Percentiles rank a stretch among this genome's conserved stretches.
Evolutionary conservation across 306 rosid species (phyloP).

Genomic region (Medicago arabica): DNA sequence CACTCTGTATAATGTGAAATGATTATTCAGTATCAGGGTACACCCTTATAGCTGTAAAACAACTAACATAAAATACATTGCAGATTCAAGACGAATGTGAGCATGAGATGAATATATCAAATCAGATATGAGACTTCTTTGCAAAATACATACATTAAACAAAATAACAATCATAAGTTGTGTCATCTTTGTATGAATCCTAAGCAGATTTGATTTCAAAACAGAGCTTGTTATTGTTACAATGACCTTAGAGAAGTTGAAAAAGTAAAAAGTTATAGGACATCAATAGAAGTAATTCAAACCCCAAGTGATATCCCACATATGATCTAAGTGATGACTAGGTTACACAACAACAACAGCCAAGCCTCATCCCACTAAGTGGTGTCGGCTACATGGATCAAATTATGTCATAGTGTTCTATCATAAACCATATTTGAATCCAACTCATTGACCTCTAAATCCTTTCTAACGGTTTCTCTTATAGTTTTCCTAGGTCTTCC

Average conservation of each 20-base stretch:
- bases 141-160: background rate
- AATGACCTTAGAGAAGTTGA: background rate
- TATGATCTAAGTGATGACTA: slow-evolving; percentile 17
- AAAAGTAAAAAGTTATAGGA: background rate
- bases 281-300: slow-evolving; percentile 24
- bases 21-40: slow-evolving; percentile 31
- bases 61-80: background rate
- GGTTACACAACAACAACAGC: background rate
- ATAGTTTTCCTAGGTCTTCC: too few species aligned
- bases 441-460: too few species aligned
- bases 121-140: slow-evolving; percentile 19
- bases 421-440: too few species aligned
- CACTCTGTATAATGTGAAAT: slow-evolving; percentile 14
- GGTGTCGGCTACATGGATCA: too few species aligned
- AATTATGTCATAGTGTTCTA: too few species aligned
- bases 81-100: slow-evolving; percentile 9
- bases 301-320: slow-evolving; percentile 14
- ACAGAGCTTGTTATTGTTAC: slow-evolving; percentile 28
- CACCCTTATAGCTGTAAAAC: slow-evolving; percentile 22
- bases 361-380: too few species aligned
- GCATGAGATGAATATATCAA: slow-evolving; percentile 1
- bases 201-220: slow-evolving; percentile 5
- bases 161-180: slow-evolving; percentile 13
- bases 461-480: too few species aligned
- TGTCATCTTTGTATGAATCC: slow-evolving; percentile 7